Conservation (phyloP, 2,329 filamentous ascomycete genomes). For the Thyridium curvatum region DNA sequence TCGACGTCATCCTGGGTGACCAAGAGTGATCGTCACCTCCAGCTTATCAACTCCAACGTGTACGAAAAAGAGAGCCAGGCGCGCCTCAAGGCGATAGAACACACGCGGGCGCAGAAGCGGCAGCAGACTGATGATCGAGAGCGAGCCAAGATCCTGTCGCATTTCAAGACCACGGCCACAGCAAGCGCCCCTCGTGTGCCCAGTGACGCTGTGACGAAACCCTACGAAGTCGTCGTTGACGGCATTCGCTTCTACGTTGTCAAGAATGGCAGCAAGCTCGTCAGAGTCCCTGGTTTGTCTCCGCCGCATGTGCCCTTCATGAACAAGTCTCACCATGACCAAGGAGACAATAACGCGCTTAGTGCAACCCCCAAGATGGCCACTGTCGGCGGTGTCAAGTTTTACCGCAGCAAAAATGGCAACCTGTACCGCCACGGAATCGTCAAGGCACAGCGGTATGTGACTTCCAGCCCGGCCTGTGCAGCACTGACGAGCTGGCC, state of each 20-base stretch:
- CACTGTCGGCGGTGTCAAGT: constrained; percentile 69
- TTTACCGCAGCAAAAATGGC: constrained; percentile 79
- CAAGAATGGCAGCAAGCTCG: constrained; percentile 76
- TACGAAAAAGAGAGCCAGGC: constrained; percentile 69
- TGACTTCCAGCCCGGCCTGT: constrained; percentile 15
- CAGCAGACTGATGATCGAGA: constrained; percentile 49
- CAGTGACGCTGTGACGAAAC: too few species aligned
- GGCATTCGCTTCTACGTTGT: constrained; percentile 69
- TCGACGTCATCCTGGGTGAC: constrained; percentile 55
- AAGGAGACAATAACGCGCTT: constrained; percentile 53
- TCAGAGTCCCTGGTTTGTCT: constrained; percentile 63
- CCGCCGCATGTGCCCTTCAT: constrained; percentile 9
- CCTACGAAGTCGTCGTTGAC: constrained; percentile 60
- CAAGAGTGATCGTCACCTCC: constrained; percentile 69
- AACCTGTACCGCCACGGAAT: constrained; percentile 76
- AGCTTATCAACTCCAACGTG: constrained; percentile 74
- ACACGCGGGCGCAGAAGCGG: constrained; percentile 55
- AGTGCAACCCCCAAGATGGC: constrained; percentile 69
- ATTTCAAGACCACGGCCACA: constrained; percentile 18
- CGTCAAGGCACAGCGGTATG: constrained; percentile 71
- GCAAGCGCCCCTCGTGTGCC: too few species aligned
- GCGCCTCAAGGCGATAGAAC: constrained; percentile 64
- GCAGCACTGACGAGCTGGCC: constrained; percentile 30
- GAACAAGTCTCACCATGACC: constrained; percentile 21
- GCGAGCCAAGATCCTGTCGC: constrained; percentile 48